Evolutionary conservation across 202 grass and related monocot genomes (phyloP), one percentile per base, ranked within the genome.

Genomic region (Carex arenaria): DNA sequence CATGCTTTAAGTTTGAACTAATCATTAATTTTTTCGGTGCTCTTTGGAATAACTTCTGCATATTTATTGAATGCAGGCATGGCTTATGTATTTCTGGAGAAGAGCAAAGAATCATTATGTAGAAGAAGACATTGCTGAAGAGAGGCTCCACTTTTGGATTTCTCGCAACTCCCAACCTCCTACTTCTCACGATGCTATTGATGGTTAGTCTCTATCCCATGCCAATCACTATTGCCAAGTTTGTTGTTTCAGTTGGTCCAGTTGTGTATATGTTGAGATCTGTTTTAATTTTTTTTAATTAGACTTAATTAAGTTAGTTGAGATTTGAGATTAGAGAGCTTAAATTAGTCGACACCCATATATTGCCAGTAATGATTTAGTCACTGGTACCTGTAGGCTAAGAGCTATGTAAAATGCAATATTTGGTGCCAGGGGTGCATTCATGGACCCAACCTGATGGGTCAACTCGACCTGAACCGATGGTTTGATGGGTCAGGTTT

Each of bases 31-130:
- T 19, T 89, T 66, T 89, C 51, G 42, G 74, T 23, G n/a, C 11
- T 73, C 18, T 61, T 86, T 82, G 52, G 38, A 43, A 61, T 73
- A 28, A 56, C 15, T 68, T 18, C 31, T 56, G 31, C 22, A 79
- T 67, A 54, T 62, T 56, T n/a, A 82, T 64, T 51, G 64, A 80
- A 43, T 89, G 77, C 83, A 98, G 96, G 91, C 96, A 43, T 98
- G 96, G 96, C 93, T 93, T 74, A 90, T 95, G 77, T 98, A 98
- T 82, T 98, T 95, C 83, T 98, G 96, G 96, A 90, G 93, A 95
- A 95, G 96, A 88, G 91, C 96, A 61, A 93, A 90, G 90, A 88
- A 78, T 60, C 89, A 95, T 87, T 91, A 91, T 66, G 64, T 98
- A 47, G 93, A 98, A 81, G 89, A 93, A 88, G 96, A 98, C 85